These are phyloP conservation scores for Teunomyces atbi DNA, from an alignment of 805 yeast genomes.

Conservation along the genomic window DNA sequence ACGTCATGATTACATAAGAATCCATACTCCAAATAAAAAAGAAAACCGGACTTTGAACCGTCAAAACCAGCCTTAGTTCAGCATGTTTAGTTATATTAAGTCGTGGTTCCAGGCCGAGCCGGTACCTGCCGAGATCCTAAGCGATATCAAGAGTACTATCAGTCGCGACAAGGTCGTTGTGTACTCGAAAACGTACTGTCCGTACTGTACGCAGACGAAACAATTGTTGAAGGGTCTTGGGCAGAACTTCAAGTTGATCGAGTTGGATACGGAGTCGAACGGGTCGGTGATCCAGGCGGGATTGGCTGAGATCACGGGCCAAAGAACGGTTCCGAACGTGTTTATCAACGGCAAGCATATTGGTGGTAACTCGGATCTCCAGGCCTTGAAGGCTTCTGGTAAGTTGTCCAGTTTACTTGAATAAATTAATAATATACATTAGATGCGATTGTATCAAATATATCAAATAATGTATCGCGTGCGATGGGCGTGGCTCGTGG, in stretches of 20 bases:
- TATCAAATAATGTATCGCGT: too few species aligned
- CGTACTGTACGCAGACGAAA: constrained; percentile 45
- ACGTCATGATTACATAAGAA: too few species aligned
- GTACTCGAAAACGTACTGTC: constrained; percentile 41
- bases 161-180: constrained; percentile 18
- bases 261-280: constrained; percentile 24
- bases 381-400: constrained; percentile 23
- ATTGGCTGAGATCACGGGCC: constrained; percentile 31
- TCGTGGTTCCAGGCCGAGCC: constrained; percentile 13
- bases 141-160: constrained; percentile 10
- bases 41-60: background rate
- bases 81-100: constrained; percentile 9
- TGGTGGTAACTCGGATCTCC: constrained; percentile 39
- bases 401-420: constrained; percentile 15
- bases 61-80: too few species aligned
- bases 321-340: constrained; percentile 36
- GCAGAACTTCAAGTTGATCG: constrained; percentile 24
- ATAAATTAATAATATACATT: too few species aligned
- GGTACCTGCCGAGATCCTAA: constrained; percentile 10
- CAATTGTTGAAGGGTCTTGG: constrained; percentile 16
- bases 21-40: background rate
- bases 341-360: constrained; percentile 37
- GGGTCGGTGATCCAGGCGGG: constrained; percentile 31
- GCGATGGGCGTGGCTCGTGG: too few species aligned
- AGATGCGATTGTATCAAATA: too few species aligned